A percentile compares a stretch with the other conserved stretches of the same genome.
Evolutionary conservation across 129 eudicot genomes (phyloP).

Genomic region (Erigeron canadensis): DNA sequence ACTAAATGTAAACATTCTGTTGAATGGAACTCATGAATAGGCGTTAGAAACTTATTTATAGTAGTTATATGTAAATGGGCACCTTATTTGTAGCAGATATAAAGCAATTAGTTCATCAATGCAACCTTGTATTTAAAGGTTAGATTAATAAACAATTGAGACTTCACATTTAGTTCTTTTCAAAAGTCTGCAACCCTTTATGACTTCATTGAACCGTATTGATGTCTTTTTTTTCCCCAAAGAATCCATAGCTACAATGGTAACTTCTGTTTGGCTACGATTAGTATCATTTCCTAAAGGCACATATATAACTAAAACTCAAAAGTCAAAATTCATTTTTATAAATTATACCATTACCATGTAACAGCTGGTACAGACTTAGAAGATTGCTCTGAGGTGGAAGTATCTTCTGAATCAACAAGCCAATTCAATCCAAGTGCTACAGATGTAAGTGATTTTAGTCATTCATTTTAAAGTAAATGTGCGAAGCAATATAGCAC

Average conservation of each 20-base stretch:
- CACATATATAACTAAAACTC: neutral
- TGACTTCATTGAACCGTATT: neutral
- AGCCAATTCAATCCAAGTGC: constrained; percentile 62
- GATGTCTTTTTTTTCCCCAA: neutral
- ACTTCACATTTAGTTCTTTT: neutral
- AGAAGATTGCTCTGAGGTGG: constrained; percentile 48
- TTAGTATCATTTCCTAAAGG: neutral
- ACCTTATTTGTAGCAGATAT: neutral
- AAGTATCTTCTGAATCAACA: constrained; percentile 42
- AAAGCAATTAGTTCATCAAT: neutral
- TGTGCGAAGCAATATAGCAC: neutral
- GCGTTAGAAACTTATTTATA: neutral
- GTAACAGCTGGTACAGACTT: constrained; percentile 40
- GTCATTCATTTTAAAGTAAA: neutral
- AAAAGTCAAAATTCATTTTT: neutral
- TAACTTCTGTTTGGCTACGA: neutral
- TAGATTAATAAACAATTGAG: neutral
- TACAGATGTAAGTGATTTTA: constrained; percentile 50
- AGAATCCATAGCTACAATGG: neutral
- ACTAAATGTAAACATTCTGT: neutral
- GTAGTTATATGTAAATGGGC: constrained; percentile 4
- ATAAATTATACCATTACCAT: neutral
- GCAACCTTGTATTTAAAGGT: neutral
- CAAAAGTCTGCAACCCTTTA: neutral
- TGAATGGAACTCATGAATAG: neutral